phyloP scores from a whole-genome alignment of 1,284 basidiomycete species.

The Fomitopsis pinicola region DNA sequence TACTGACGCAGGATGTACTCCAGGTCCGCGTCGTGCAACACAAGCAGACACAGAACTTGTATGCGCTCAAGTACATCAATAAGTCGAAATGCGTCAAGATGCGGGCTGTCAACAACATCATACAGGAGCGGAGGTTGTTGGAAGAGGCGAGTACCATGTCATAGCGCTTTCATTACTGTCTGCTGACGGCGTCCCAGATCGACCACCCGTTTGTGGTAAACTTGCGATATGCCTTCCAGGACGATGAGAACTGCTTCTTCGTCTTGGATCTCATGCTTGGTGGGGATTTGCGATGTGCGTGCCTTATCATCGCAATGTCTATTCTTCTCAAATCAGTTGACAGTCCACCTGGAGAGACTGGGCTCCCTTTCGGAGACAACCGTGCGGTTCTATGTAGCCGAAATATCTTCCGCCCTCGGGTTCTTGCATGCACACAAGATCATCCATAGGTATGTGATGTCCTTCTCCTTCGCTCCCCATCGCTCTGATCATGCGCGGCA shows the following conservation, averaged over 20 bases:
- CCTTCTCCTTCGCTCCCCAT: not conserved
- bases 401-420: constrained; percentile 85
- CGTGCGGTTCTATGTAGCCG: constrained; percentile 88
- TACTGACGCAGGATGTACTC: not conserved
- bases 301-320: not conserved
- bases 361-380: constrained; percentile 81
- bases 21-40: constrained; percentile 98
- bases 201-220: constrained; percentile 98
- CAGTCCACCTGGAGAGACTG: constrained; percentile 90
- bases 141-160: constrained; percentile 67
- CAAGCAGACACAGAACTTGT: constrained; percentile 93
- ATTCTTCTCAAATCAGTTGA: constrained; percentile 23
- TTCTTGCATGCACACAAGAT: constrained; percentile 92
- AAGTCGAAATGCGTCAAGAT: constrained; percentile 97
- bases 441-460: constrained; percentile 77
- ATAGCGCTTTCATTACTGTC: too few species aligned
- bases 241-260: constrained; percentile 99
- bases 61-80: constrained; percentile 99
- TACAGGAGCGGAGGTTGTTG: constrained; percentile 88
- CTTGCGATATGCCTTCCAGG: constrained; percentile 96
- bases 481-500: not conserved
- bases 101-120: constrained; percentile 95
- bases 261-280: constrained; percentile 98
- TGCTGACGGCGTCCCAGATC: constrained; percentile 48
- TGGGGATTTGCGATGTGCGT: constrained; percentile 90